phyloP scores from a whole-genome alignment of 768 basidiomycete species.

The Cystobasidium onofrii region DNA sequence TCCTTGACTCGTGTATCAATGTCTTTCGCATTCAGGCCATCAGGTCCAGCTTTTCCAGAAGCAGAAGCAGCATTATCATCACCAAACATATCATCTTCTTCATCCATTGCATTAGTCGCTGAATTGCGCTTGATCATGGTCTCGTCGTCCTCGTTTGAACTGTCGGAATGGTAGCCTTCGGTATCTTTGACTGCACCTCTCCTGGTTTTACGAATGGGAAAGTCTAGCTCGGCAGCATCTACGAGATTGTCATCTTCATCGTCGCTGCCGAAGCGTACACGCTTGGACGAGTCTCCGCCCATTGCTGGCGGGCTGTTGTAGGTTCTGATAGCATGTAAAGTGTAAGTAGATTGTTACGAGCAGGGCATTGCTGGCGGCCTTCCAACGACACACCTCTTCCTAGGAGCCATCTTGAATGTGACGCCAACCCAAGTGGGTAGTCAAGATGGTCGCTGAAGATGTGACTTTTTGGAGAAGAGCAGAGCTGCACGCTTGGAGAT shows the following conservation, averaged over 20 bases:
- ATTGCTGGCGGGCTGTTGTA: slow-evolving; percentile 22
- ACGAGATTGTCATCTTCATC: background rate
- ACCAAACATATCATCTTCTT: slow-evolving; percentile 46
- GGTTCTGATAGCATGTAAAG: background rate
- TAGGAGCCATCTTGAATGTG: background rate
- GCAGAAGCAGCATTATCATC: slow-evolving; percentile 56
- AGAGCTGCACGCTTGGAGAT: background rate
- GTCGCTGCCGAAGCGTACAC: slow-evolving; percentile 17
- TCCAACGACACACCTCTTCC: background rate
- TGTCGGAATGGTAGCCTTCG: slow-evolving; percentile 88
- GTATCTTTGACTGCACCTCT: slow-evolving; percentile 64
- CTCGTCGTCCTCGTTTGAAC: slow-evolving; percentile 85
- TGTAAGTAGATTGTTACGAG: background rate
- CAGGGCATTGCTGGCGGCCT: too few relatives aligned
- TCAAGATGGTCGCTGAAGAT: too few relatives aligned
- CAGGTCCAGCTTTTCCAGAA: slow-evolving; percentile 70
- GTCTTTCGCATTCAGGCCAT: slow-evolving; percentile 53
- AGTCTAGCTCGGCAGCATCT: slow-evolving; percentile 29
- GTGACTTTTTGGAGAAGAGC: background rate
- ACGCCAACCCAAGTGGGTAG: too few relatives aligned
- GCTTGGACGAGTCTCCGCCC: slow-evolving; percentile 23
- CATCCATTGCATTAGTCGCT: slow-evolving; percentile 38
- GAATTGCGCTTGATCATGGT: background rate
- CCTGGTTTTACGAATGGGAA: slow-evolving; percentile 52
- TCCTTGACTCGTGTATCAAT: slow-evolving; percentile 28